Base-by-base conservation (phyloP, 2,329 filamentous ascomycete genomes). In the Ophiosphaerella korrae region DNA sequence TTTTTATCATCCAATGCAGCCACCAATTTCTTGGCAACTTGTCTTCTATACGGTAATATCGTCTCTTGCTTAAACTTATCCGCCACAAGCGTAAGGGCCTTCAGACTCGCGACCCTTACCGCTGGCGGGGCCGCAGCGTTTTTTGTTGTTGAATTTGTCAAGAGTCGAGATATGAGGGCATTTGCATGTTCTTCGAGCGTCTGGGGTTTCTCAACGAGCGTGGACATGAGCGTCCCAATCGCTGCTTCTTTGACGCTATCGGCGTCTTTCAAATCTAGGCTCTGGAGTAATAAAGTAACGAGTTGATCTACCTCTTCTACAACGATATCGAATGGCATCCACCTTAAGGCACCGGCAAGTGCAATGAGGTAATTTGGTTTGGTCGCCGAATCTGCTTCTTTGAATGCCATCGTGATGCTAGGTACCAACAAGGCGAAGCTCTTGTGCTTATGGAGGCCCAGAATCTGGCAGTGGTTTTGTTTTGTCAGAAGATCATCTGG, bases 351-450 rank as follows among this genome's bases (percentile, higher is more conserved):
- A 1, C 84, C 84, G 3, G 84, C 82, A 3, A 88, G 76, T 4
- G 86, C 85, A 31, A 86, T 79, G 21, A 88, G 79, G 60, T 86
- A 85, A 54, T 85, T 84, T 40, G 80, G 77, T 68, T 87, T 88
- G 16, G 76, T 70, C 11, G 72, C 58, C 48, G 63, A 50, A 26
- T 72, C 68, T 7, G 78, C 76, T 14, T 70, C 70, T 49, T 77
- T 78, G 64, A 86, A 84, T 3, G 77, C 74, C 23, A 76, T 70
- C 4, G 82, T 79, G 42, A 88, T 81, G 26, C 78, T 70, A 0
- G 85, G 84, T 2, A 84, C 76, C 4, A 85, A 75, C 13, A 84
- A 80, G 26, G 78, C 79, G 71, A 88, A 88, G 35, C 82, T 78
- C 53, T 83, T 84, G 62, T 88, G 86, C 63, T 85, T 86, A 57